Conservation (phyloP, 2,329 filamentous ascomycete species). For the Verticillium alfalfae region DNA sequence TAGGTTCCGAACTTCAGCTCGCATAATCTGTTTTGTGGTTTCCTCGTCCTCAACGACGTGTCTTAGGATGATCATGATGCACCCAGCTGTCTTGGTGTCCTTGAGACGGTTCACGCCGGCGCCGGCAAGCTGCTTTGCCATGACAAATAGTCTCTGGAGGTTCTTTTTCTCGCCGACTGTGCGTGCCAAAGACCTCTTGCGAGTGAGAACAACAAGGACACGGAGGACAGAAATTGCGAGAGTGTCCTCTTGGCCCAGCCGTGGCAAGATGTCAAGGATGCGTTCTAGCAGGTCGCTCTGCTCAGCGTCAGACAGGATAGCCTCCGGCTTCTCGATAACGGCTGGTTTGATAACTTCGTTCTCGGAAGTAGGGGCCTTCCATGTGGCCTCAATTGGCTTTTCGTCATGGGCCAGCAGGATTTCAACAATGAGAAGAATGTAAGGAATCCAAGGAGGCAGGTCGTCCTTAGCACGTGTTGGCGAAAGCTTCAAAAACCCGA, state of each 20-base stretch:
- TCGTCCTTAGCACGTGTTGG: constrained; percentile 66
- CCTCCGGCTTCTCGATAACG: constrained; percentile 52
- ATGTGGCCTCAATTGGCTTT: constrained; percentile 68
- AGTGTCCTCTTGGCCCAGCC: constrained; percentile 80
- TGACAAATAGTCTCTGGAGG: constrained; percentile 83
- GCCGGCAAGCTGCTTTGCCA: constrained; percentile 87
- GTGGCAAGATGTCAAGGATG: constrained; percentile 78
- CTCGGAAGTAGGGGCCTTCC: constrained; percentile 53
- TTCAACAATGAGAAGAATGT: constrained; percentile 85
- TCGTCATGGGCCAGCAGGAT: constrained; percentile 85
- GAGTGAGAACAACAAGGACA: constrained; percentile 81
- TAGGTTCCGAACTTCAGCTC: constrained; percentile 75
- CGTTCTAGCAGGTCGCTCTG: constrained; percentile 68
- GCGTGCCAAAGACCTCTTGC: constrained; percentile 68
- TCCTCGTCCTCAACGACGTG: constrained; percentile 94
- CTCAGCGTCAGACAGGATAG: constrained; percentile 56
- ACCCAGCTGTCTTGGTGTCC: constrained; percentile 44
- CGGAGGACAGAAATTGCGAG: constrained; percentile 79
- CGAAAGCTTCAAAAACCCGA: constrained; percentile 71
- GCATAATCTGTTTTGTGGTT: constrained; percentile 86
- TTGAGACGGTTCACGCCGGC: constrained; percentile 69
- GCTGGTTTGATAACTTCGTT: constrained; percentile 45
- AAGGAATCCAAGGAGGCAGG: constrained; percentile 86
- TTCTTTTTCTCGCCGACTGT: constrained; percentile 82
- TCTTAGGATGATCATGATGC: constrained; percentile 80